These are phyloP conservation scores for Zea luxurians DNA, from an alignment of 176 grass and related monocot species.

Conservation along the genomic window DNA sequence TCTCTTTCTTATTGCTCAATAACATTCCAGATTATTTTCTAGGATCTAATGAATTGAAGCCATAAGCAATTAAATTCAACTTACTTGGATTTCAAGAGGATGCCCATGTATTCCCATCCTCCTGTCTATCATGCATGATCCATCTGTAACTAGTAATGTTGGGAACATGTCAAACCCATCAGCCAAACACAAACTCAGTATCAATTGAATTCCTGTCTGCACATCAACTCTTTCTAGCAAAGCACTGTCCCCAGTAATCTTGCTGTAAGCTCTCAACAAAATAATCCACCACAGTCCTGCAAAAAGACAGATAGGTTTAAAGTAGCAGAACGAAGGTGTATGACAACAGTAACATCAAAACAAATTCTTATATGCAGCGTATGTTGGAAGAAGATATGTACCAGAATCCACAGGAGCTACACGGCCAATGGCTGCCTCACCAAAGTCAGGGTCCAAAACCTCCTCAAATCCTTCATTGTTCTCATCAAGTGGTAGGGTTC, in stretches of 20 bases:
- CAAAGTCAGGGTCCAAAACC: slow-evolving; percentile 81
- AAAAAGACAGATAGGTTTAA: slow-evolving; percentile 25
- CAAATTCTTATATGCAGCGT: not conserved
- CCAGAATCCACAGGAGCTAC: slow-evolving; percentile 89
- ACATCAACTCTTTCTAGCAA: slow-evolving; percentile 78
- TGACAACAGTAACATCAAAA: not conserved
- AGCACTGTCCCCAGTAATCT: slow-evolving; percentile 67
- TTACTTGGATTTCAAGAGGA: slow-evolving; percentile 90
- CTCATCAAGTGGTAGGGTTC: slow-evolving; percentile 64
- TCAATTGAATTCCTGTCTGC: slow-evolving; percentile 80
- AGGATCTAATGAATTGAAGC: not conserved
- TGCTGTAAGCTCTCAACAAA: slow-evolving; percentile 81
- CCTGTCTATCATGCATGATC: slow-evolving; percentile 89
- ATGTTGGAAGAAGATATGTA: slow-evolving; percentile 17
- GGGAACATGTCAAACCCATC: slow-evolving; percentile 93
- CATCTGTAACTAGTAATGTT: slow-evolving; percentile 77
- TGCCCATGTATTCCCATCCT: slow-evolving; percentile 89
- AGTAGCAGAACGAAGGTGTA: slow-evolving; percentile 9
- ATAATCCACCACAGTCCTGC: slow-evolving; percentile 88
- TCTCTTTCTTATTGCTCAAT: not conserved
- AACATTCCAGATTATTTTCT: slow-evolving; percentile 5
- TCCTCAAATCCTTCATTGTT: slow-evolving; percentile 75
- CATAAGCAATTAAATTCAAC: slow-evolving; percentile 2
- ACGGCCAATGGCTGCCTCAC: slow-evolving; percentile 77
- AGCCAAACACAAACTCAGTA: slow-evolving; percentile 69